Conservation (phyloP, 306 rosid genomes). For the Canavalia gladiata region DNA sequence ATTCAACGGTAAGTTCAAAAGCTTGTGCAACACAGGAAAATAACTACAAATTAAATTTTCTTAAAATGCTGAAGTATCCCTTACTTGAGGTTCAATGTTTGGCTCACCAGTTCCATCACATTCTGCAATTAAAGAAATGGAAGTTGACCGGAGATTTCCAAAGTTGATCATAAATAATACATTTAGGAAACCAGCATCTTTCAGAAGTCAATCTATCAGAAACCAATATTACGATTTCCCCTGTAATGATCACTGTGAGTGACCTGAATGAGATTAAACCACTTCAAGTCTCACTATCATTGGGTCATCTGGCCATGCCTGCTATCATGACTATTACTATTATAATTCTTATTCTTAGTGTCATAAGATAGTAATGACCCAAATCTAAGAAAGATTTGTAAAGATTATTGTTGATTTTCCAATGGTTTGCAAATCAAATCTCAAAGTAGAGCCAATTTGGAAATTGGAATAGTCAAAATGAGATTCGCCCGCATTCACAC, state of each 20-base stretch:
- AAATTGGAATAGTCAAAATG: slow-evolving; percentile 7
- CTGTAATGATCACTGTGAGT: slow-evolving; percentile 23
- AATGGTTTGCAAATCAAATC: slow-evolving; percentile 24
- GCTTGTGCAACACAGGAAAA: background rate
- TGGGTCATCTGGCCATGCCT: background rate
- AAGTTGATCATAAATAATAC: slow-evolving; percentile 29
- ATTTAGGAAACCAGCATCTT: slow-evolving; percentile 6
- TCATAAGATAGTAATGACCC: background rate
- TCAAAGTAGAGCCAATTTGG: background rate
- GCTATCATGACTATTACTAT: slow-evolving; percentile 16
- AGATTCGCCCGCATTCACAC: slow-evolving; percentile 15
- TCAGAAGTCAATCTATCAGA: slow-evolving; percentile 9
- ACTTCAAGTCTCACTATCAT: background rate
- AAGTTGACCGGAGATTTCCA: slow-evolving; percentile 45
- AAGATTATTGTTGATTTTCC: slow-evolving; percentile 6
- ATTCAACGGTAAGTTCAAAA: slow-evolving; percentile 38
- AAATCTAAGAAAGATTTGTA: background rate
- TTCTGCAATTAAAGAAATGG: slow-evolving; percentile 65
- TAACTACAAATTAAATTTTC: background rate
- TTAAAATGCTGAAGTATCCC: slow-evolving; percentile 37
- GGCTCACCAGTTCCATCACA: slow-evolving; percentile 95
- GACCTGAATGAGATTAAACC: slow-evolving; percentile 16
- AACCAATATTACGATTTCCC: background rate
- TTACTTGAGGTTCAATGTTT: slow-evolving; percentile 90
- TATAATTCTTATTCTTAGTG: slow-evolving; percentile 15